These are phyloP conservation scores for Lasiodiplodia hormozganensis DNA, from an alignment of 2,329 filamentous ascomycete species.

Conservation along the genomic window DNA sequence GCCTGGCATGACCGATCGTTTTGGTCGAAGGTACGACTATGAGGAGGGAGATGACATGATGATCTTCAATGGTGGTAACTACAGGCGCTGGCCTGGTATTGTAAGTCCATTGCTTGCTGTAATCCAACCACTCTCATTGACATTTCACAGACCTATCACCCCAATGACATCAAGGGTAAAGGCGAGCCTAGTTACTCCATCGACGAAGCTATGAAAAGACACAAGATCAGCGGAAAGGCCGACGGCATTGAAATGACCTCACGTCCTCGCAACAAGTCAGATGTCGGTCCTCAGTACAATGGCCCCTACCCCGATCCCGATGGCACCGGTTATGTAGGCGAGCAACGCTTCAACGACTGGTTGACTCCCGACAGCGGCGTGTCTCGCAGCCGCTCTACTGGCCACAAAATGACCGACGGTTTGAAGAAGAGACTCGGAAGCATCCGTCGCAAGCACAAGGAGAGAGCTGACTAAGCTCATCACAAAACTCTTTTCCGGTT, in stretches of 20 bases:
- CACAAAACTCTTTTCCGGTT: background rate
- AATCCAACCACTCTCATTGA: constrained; percentile 26
- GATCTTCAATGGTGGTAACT: constrained; percentile 80
- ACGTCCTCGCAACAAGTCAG: constrained; percentile 46
- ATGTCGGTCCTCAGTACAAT: constrained; percentile 43
- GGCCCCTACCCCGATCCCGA: constrained; percentile 41
- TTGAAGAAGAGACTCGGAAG: constrained; percentile 58
- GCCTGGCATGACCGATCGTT: constrained; percentile 70
- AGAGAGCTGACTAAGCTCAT: constrained; percentile 1
- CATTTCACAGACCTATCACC: constrained; percentile 64
- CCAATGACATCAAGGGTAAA: constrained; percentile 82
- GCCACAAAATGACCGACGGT: constrained; percentile 45
- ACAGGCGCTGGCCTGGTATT: constrained; percentile 75
- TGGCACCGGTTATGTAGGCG: constrained; percentile 38
- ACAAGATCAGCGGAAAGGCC: constrained; percentile 52
- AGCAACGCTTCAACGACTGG: constrained; percentile 29
- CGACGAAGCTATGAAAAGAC: constrained; percentile 70
- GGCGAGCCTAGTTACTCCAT: constrained; percentile 77
- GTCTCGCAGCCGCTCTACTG: constrained; percentile 45
- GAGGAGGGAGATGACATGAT: constrained; percentile 87
- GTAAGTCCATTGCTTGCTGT: constrained; percentile 60
- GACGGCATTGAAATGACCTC: constrained; percentile 55
- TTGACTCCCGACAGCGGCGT: constrained; percentile 37
- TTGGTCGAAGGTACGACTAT: constrained; percentile 77
- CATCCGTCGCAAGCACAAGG: constrained; percentile 46